These are phyloP conservation scores for Berberis thunbergii DNA, from an alignment of 164 flowering plant species.

Conservation along the genomic window DNA sequence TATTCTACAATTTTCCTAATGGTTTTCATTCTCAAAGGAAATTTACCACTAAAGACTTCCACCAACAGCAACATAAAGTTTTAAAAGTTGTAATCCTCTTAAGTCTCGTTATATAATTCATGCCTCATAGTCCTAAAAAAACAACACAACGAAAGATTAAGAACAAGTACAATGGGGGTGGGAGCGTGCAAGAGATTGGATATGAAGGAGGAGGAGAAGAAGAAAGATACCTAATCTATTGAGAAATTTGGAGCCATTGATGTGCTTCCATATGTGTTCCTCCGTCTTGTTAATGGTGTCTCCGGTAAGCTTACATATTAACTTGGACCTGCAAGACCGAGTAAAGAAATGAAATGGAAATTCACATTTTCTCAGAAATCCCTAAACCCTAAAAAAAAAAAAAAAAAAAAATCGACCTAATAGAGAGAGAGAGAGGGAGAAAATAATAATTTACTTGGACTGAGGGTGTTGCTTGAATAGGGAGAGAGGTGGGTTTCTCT, in stretches of 20 bases:
- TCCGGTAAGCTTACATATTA: constrained; percentile 81
- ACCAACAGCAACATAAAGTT: no score
- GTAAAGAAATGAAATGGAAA: background rate
- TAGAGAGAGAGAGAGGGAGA: background rate
- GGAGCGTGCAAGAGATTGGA: background rate
- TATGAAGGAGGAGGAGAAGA: background rate
- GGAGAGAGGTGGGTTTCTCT: constrained; percentile 71
- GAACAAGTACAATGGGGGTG: no score
- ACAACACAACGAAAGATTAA: background rate
- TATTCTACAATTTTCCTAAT: no score
- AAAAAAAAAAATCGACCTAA: background rate
- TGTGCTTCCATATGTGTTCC: constrained; percentile 96
- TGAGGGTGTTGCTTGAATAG: constrained; percentile 70
- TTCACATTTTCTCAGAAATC: background rate
- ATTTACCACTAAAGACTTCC: no score
- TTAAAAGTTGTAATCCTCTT: no score
- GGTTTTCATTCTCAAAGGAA: no score
- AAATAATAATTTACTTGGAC: constrained; percentile 33
- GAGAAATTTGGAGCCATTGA: constrained; percentile 76
- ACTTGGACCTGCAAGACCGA: constrained; percentile 48
- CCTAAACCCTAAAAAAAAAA: background rate
- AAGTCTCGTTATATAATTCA: no score
- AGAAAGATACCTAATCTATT: constrained; percentile 59
- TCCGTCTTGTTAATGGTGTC: constrained; percentile 76
- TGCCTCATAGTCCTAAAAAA: no score